These are phyloP conservation scores for Fagopyrum esculentum DNA, from an alignment of 148 eudicot genomes.

Conservation along the genomic window DNA sequence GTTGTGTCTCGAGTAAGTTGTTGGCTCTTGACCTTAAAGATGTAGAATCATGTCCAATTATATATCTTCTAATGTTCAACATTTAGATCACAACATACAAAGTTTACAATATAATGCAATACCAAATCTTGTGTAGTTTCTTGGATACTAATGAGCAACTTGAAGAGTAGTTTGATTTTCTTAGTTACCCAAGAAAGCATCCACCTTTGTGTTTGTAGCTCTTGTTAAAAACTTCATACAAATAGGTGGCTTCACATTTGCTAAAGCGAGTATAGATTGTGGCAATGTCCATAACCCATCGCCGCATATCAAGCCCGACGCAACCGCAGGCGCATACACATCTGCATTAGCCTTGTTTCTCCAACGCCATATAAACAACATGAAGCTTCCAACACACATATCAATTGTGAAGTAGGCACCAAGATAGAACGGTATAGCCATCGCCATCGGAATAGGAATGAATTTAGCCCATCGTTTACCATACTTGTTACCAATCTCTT, in stretches of 20 bases:
- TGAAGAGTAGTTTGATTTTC: too few species aligned
- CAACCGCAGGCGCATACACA: slow-evolving; percentile 48
- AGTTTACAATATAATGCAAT: too few species aligned
- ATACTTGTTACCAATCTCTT: slow-evolving; percentile 20
- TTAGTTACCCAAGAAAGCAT: background rate
- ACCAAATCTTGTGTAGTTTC: too few species aligned
- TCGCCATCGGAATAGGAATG: slow-evolving; percentile 70
- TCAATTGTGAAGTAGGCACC: slow-evolving; percentile 62
- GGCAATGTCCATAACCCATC: slow-evolving; percentile 77
- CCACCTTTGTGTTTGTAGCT: background rate
- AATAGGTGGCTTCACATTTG: slow-evolving; percentile 49
- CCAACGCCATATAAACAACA: slow-evolving; percentile 45
- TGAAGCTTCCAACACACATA: slow-evolving; percentile 62
- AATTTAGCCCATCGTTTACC: slow-evolving; percentile 25
- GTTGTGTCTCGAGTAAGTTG: too few species aligned
- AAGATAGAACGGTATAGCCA: slow-evolving; percentile 69
- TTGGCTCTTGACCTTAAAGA: too few species aligned
- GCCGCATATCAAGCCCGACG: slow-evolving; percentile 73
- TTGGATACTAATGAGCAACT: too few species aligned
- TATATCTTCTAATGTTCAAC: too few species aligned
- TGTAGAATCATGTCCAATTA: too few species aligned
- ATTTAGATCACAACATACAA: too few species aligned
- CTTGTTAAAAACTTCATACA: slow-evolving; percentile 30
- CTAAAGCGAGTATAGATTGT: slow-evolving; percentile 48
- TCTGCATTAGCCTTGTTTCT: slow-evolving; percentile 35